These are phyloP conservation scores for Eremomyces bilateralis DNA, from an alignment of 495 filamentous ascomycete species.

Conservation along the genomic window DNA sequence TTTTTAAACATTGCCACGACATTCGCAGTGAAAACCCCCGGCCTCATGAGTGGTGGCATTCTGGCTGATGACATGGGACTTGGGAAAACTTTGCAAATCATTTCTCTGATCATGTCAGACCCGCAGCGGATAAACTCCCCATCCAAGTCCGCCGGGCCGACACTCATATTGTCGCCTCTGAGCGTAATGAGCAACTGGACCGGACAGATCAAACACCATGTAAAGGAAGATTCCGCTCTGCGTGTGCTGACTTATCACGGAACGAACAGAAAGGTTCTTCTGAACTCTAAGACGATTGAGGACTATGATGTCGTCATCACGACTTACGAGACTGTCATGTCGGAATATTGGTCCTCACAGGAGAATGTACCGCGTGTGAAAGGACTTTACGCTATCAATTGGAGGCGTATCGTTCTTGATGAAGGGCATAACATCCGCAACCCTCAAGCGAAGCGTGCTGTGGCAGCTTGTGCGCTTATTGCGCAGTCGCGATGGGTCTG, in stretches of 20 bases:
- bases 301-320: constrained; percentile 61
- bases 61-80: constrained; percentile 90
- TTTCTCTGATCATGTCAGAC: constrained; percentile 60
- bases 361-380: constrained; percentile 11
- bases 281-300: constrained; percentile 29
- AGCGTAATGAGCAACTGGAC: constrained; percentile 89
- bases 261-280: constrained; percentile 28
- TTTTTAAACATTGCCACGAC: constrained; percentile 54
- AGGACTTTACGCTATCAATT: constrained; percentile 42
- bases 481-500: constrained; percentile 65
- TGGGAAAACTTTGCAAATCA: constrained; percentile 79
- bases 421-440: constrained; percentile 80
- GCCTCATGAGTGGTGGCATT: constrained; percentile 59
- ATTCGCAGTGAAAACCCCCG: constrained; percentile 35
- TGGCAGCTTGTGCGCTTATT: constrained; percentile 41
- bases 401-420: constrained; percentile 68
- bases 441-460: constrained; percentile 43
- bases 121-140: too few relatives aligned
- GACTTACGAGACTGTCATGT: constrained; percentile 40
- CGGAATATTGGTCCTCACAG: constrained; percentile 10
- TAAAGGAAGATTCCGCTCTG: constrained; percentile 34
- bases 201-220: constrained; percentile 57
- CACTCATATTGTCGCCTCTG: constrained; percentile 65
- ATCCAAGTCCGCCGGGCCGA: constrained; percentile 36
- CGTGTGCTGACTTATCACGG: constrained; percentile 62